Percentiles rank a stretch among this genome's conserved stretches.
These are phyloP conservation scores for Colletotrichum cereale DNA, from an alignment of 2,329 filamentous ascomycete species.

Conservation along the genomic window DNA sequence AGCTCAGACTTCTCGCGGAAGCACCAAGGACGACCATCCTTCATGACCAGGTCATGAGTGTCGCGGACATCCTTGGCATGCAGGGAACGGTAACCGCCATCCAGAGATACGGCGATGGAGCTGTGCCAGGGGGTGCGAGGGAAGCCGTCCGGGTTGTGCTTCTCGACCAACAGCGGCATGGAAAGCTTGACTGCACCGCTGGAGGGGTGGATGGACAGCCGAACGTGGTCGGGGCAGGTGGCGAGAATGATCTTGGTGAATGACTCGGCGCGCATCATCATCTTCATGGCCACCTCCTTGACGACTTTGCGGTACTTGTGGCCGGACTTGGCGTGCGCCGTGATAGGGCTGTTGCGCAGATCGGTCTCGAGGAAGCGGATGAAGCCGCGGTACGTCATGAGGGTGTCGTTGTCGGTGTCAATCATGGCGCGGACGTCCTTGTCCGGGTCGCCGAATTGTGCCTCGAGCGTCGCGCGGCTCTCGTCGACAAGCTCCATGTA, in stretches of 20 bases:
- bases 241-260: slow-evolving; percentile 41
- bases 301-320: slow-evolving; percentile 41
- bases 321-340: slow-evolving; percentile 29
- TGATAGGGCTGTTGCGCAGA: slow-evolving; percentile 36
- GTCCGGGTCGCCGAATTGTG: slow-evolving; percentile 34
- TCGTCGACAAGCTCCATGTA: slow-evolving; percentile 34
- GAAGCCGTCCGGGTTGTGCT: slow-evolving; percentile 42
- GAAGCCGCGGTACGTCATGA: slow-evolving; percentile 42
- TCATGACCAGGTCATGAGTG: slow-evolving; percentile 50
- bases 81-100: slow-evolving; percentile 45
- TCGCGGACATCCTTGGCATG: slow-evolving; percentile 42
- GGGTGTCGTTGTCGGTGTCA: slow-evolving; percentile 41
- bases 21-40: slow-evolving; percentile 50
- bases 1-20: slow-evolving; percentile 52
- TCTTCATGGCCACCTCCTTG: slow-evolving; percentile 41
- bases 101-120: slow-evolving; percentile 48
- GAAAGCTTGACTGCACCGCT: slow-evolving; percentile 42
- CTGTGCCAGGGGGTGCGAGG: slow-evolving; percentile 51
- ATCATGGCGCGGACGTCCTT: slow-evolving; percentile 40
- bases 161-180: slow-evolving; percentile 42
- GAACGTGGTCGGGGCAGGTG: slow-evolving; percentile 40
- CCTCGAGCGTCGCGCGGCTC: slow-evolving; percentile 32
- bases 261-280: slow-evolving; percentile 40
- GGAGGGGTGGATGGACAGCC: slow-evolving; percentile 42
- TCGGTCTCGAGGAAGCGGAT: slow-evolving; percentile 41